Evolutionary conservation across 495 filamentous ascomycete species (phyloP), one percentile per base, ranked within the genome.

Genomic region (Penicillium bialowiezense): DNA sequence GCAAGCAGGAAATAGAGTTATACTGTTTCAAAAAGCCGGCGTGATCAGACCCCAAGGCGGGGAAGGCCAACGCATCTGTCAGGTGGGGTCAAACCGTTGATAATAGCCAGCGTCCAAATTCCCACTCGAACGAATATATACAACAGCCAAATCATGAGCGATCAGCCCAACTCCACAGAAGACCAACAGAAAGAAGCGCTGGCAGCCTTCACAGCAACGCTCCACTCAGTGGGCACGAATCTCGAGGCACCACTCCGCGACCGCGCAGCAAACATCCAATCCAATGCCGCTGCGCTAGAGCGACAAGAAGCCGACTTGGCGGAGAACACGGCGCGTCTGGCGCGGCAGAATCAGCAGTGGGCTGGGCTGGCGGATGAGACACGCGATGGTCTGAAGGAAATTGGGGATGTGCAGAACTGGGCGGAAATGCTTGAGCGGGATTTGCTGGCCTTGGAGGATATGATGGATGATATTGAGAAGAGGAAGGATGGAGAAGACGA

Each of bases 351-450:
- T 51, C 83, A 83, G 43, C 77, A 83, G 68, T 81, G 86, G 67
- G 75, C 77, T 56, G 84, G 80, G 57, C 62, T 92, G 31, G 86
- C 83, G 12, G 81, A 84, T 53, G 76, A 82, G 56, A 84, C 85
- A 39, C 76, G 83, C 42, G 77, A 80, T 35, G 83, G 82, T 62
- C 68, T 98, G 39, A 96, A 96, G 73, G 90, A 95, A 78, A 80
- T 96, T 58, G 93, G 93, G 23, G 90, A 97, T 64, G 82, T 97
- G 67, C 93, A 97, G 80, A 96, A 96, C 64, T 97, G 91, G 91
- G 92, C 92, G 33, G 93, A 98, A 81, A 79, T 95, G 76, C 76
- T 97, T 58, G 93, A 98, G 77, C 68, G 89, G 65, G 92, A 97
- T 71, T 79, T 98, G 52, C 61, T 91, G 59, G 83, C 95, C 50